Conservation (phyloP, 2,329 filamentous ascomycete genomes). For the Hypoxylon sp. region DNA sequence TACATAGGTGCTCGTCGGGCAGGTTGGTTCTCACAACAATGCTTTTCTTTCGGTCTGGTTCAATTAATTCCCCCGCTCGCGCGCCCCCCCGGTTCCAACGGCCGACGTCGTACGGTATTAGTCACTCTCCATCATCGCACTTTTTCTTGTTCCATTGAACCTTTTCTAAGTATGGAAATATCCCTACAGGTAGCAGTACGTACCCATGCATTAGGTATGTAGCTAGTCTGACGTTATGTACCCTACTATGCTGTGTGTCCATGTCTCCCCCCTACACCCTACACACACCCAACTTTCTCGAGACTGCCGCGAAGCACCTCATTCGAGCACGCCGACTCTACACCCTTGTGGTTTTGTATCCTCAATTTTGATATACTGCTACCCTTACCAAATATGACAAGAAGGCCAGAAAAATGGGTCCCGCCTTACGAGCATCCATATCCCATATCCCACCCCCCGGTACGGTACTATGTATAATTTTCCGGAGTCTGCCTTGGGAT, state of each 20-base stretch:
- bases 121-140: slow-evolving; percentile 30
- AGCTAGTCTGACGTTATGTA: slow-evolving; percentile 36
- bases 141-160: slow-evolving; percentile 3
- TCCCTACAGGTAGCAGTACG: slow-evolving; percentile 19
- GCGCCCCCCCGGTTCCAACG: slow-evolving; percentile 32
- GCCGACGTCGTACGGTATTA: slow-evolving; percentile 41
- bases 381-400: slow-evolving; percentile 43
- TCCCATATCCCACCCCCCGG: slow-evolving; percentile 28
- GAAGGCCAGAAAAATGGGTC: slow-evolving; percentile 35
- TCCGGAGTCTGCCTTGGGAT: slow-evolving; percentile 42
- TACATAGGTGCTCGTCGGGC: slow-evolving; percentile 1
- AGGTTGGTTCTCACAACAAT: slow-evolving; percentile 18
- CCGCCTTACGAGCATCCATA: slow-evolving; percentile 41
- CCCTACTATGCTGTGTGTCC: slow-evolving; percentile 19
- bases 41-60: slow-evolving; percentile 30
- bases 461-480: slow-evolving; percentile 38
- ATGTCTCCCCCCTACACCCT: slow-evolving; percentile 11
- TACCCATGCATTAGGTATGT: slow-evolving; percentile 33
- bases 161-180: slow-evolving; percentile 43
- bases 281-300: slow-evolving; percentile 24
- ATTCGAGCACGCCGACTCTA: slow-evolving; percentile 26
- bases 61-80: slow-evolving; percentile 26
- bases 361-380: slow-evolving; percentile 43
- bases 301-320: slow-evolving; percentile 33
- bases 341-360: slow-evolving; percentile 34